These are phyloP conservation scores for Fusarium setosum DNA, from an alignment of 2,329 filamentous ascomycete genomes.

Conservation along the genomic window DNA sequence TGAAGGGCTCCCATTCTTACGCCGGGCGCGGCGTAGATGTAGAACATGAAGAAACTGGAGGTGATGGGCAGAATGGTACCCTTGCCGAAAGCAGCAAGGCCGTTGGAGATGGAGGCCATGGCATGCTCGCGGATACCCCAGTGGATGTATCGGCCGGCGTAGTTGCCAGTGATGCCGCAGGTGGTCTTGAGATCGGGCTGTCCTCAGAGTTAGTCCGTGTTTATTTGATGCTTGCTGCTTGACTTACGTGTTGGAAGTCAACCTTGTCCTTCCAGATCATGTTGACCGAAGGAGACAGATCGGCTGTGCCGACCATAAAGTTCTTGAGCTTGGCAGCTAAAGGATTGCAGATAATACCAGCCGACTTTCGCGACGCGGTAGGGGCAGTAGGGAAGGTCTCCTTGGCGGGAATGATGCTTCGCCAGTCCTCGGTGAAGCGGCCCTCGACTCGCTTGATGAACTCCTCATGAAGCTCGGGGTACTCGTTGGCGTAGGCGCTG, in stretches of 20 bases:
- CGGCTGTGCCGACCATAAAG: conserved; percentile 66
- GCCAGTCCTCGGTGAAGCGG: conserved; percentile 60
- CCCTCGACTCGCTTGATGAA: conserved; percentile 60
- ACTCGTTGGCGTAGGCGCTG: conserved; percentile 53
- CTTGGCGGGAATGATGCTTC: conserved; percentile 58
- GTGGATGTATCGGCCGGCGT: conserved; percentile 67
- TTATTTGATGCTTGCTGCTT: background rate
- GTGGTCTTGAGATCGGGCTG: conserved; percentile 51
- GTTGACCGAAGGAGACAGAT: conserved; percentile 63
- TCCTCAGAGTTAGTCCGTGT: background rate
- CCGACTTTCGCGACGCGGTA: conserved; percentile 62
- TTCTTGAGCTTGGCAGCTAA: conserved; percentile 58
- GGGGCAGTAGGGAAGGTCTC: conserved; percentile 56
- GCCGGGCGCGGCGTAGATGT: conserved; percentile 66
- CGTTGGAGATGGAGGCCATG: conserved; percentile 69
- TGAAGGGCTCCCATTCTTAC: conserved; percentile 71
- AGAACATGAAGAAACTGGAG: conserved; percentile 73
- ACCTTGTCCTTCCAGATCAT: conserved; percentile 66
- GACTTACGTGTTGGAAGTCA: conserved; percentile 58
- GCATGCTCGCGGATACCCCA: conserved; percentile 72
- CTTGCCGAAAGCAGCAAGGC: conserved; percentile 67
- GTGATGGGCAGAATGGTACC: conserved; percentile 69
- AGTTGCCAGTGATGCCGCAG: conserved; percentile 66
- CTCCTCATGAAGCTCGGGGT: conserved; percentile 62
- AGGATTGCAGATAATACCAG: conserved; percentile 61